Percentiles rank a stretch among this genome's conserved stretches.
Evolutionary conservation across 2,329 filamentous ascomycete genomes (phyloP).

Genomic region (Fusarium marasasianum): DNA sequence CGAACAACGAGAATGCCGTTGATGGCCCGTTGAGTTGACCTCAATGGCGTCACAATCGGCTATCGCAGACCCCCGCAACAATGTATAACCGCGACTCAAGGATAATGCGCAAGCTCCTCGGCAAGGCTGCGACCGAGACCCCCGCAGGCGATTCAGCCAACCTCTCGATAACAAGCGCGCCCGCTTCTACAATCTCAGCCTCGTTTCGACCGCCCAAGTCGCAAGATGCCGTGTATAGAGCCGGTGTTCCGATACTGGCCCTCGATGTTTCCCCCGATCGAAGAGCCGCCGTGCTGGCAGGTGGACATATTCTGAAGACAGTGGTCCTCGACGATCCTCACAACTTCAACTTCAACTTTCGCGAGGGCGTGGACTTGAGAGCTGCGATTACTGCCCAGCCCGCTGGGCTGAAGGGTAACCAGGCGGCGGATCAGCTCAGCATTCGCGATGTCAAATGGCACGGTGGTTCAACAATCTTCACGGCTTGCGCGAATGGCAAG

Average conservation of each 20-base stretch:
- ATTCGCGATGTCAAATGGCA: slow-evolving; percentile 72
- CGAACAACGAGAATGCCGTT: slow-evolving; percentile 20
- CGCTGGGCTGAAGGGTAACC: slow-evolving; percentile 52
- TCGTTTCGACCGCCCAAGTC: slow-evolving; percentile 63
- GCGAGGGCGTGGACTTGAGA: slow-evolving; percentile 67
- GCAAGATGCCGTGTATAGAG: slow-evolving; percentile 64
- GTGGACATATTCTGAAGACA: slow-evolving; percentile 69
- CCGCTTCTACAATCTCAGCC: slow-evolving; percentile 46
- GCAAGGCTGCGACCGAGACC: slow-evolving; percentile 61
- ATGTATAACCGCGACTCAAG: slow-evolving; percentile 65
- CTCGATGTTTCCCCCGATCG: slow-evolving; percentile 68
- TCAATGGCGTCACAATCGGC: slow-evolving; percentile 48
- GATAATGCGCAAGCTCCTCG: slow-evolving; percentile 70
- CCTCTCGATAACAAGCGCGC: slow-evolving; percentile 58
- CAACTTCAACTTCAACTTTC: slow-evolving; percentile 54
- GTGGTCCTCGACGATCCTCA: slow-evolving; percentile 61
- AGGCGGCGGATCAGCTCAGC: slow-evolving; percentile 65
- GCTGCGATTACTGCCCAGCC: slow-evolving; percentile 61
- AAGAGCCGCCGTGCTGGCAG: slow-evolving; percentile 64
- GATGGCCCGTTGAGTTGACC: slow-evolving; percentile 17
- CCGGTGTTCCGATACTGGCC: slow-evolving; percentile 63
- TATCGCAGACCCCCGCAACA: slow-evolving; percentile 41
- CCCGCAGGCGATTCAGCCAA: slow-evolving; percentile 51
- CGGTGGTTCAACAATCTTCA: slow-evolving; percentile 65
- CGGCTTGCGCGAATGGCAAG: slow-evolving; percentile 70